Evolutionary conservation across 2,329 filamentous ascomycete species (phyloP).

Genomic region (Aspergillus intermedius): DNA sequence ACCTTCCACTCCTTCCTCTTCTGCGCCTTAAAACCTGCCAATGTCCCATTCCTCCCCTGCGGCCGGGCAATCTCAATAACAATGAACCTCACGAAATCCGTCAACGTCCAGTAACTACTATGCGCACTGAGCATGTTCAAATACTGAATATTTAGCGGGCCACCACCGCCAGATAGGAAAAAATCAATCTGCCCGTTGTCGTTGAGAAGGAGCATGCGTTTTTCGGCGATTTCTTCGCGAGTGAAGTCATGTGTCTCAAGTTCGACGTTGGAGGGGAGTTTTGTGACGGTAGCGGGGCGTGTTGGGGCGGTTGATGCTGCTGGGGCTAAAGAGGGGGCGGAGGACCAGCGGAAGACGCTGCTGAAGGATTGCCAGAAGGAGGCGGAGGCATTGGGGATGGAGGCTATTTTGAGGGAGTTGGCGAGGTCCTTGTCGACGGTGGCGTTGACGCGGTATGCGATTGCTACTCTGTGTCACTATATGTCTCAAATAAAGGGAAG

Average conservation of each 20-base stretch:
- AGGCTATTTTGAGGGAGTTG: slow-evolving; percentile 65
- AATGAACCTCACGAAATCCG: slow-evolving; percentile 82
- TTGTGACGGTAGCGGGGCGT: slow-evolving; percentile 52
- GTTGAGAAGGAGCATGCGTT: slow-evolving; percentile 78
- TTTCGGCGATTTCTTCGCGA: slow-evolving; percentile 85
- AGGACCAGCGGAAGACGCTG: slow-evolving; percentile 54
- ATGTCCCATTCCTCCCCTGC: slow-evolving; percentile 57
- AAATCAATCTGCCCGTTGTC: slow-evolving; percentile 96
- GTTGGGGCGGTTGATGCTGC: slow-evolving; percentile 63
- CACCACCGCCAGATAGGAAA: slow-evolving; percentile 74
- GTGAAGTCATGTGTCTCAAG: slow-evolving; percentile 94
- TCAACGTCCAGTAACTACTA: slow-evolving; percentile 84
- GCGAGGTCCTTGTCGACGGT: slow-evolving; percentile 79
- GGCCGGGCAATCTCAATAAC: slow-evolving; percentile 78
- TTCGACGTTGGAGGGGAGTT: slow-evolving; percentile 67
- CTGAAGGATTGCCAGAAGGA: slow-evolving; percentile 61
- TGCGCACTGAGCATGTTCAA: slow-evolving; percentile 95
- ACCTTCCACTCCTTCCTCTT: slow-evolving; percentile 48
- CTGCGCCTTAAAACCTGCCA: slow-evolving; percentile 49
- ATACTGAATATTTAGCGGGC: slow-evolving; percentile 89
- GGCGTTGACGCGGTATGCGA: slow-evolving; percentile 87
- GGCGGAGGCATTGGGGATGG: slow-evolving; percentile 66
- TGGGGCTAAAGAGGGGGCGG: slow-evolving; percentile 47
- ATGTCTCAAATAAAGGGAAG: slow-evolving; percentile 23
- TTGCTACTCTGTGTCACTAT: slow-evolving; percentile 52